phyloP scores from a whole-genome alignment of 2,329 filamentous ascomycete genomes.

The Nothopassalora personata region DNA sequence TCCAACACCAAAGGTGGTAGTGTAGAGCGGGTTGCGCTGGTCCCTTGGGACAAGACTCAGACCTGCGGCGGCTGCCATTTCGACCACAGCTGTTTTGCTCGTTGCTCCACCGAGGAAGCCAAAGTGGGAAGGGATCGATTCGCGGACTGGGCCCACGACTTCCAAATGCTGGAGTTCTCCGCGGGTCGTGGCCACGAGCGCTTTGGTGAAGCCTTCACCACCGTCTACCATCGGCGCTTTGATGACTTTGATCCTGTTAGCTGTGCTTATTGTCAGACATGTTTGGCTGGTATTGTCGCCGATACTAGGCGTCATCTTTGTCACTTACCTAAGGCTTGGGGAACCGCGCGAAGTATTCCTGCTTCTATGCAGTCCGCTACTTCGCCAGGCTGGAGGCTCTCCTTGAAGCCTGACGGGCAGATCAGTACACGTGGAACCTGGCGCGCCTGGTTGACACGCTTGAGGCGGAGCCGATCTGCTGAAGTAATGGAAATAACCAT shows the following conservation, averaged over 20 bases:
- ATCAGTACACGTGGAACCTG: conserved; percentile 41
- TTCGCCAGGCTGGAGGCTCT: conserved; percentile 46
- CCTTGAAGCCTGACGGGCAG: conserved; percentile 52
- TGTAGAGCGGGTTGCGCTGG: conserved; percentile 43
- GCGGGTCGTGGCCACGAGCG: conserved; percentile 41
- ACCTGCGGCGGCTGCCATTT: conserved; percentile 52
- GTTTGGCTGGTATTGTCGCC: neutral
- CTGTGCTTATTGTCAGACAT: neutral
- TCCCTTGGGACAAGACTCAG: conserved; percentile 45
- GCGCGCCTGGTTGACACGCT: conserved; percentile 9
- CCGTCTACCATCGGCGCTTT: conserved; percentile 51
- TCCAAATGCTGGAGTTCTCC: conserved; percentile 36
- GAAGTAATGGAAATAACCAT: conserved; percentile 11
- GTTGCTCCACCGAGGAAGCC: conserved; percentile 38
- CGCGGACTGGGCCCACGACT: conserved; percentile 44
- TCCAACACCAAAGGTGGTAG: conserved; percentile 50
- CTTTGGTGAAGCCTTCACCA: conserved; percentile 49
- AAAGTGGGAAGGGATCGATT: conserved; percentile 42
- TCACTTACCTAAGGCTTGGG: neutral
- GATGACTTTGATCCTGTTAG: conserved; percentile 31
- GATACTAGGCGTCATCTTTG: neutral
- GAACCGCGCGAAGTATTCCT: conserved; percentile 43
- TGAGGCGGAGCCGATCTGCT: conserved; percentile 11
- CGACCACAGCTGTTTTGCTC: conserved; percentile 43
- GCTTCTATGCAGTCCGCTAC: conserved; percentile 49